phyloP scores from a whole-genome alignment of 1,284 basidiomycete species.

The Rhizopogon hawkerae region DNA sequence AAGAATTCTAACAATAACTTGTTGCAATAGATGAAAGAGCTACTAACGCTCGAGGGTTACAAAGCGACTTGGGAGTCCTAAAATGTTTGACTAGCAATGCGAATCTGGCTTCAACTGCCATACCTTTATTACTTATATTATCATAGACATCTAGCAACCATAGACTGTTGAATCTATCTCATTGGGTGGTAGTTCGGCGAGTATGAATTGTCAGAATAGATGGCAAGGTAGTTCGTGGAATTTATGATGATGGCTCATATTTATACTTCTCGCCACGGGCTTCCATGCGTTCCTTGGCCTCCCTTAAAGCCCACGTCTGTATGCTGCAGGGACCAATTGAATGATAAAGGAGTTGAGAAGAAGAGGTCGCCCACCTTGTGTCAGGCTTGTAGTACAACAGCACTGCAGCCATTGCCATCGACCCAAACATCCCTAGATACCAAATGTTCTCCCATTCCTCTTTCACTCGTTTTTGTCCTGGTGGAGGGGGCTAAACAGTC shows the following conservation, averaged over 20 bases:
- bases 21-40: constrained; percentile 50
- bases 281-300: constrained; percentile 84
- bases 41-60: constrained; percentile 78
- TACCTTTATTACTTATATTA: constrained; percentile 4
- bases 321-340: constrained; percentile 42
- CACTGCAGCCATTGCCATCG: constrained; percentile 70
- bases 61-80: constrained; percentile 57
- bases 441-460: constrained; percentile 86
- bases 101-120: constrained; percentile 28
- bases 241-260: constrained; percentile 49
- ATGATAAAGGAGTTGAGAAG: neutral
- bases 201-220: constrained; percentile 1
- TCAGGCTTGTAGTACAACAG: constrained; percentile 93
- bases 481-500: constrained; percentile 50
- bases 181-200: neutral
- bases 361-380: constrained; percentile 63
- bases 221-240: neutral
- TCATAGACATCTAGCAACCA: neutral
- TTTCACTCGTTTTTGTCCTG: constrained; percentile 78
- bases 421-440: constrained; percentile 87
- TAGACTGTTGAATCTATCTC: neutral
- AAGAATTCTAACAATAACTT: neutral
- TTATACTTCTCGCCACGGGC: constrained; percentile 79
- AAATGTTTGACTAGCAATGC: constrained; percentile 1
- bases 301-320: constrained; percentile 82